Evolutionary conservation across 176 grass and related monocot genomes (phyloP).

Genomic region (Melocanna baccifera): DNA sequence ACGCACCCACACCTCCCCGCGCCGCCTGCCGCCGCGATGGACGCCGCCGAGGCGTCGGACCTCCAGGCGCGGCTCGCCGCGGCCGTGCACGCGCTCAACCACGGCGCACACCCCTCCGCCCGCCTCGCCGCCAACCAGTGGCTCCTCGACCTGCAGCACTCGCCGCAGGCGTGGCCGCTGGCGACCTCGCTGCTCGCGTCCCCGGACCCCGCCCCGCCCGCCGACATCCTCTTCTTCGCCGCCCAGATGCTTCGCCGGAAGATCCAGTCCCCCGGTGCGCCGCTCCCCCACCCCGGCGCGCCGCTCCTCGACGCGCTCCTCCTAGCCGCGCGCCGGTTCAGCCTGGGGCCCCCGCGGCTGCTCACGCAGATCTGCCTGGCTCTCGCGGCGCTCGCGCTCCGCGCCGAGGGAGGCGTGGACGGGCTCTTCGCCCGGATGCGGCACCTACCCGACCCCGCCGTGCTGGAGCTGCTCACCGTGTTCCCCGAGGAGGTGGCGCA

Average conservation of each 20-base stretch:
- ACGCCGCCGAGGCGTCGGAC: slow-evolving; percentile 36
- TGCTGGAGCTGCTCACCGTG: slow-evolving; percentile 85
- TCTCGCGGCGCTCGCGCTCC: slow-evolving; percentile 63
- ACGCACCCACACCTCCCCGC: background rate
- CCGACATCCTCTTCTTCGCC: slow-evolving; percentile 43
- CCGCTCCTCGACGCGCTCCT: slow-evolving; percentile 63
- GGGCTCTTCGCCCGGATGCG: slow-evolving; percentile 71
- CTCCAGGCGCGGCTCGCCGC: slow-evolving; percentile 59
- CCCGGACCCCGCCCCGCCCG: slow-evolving; percentile 43
- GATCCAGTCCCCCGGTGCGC: slow-evolving; percentile 39
- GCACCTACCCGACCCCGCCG: slow-evolving; percentile 48
- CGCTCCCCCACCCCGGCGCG: slow-evolving; percentile 5
- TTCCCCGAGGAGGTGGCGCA: slow-evolving; percentile 78
- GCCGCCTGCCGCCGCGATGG: slow-evolving; percentile 28
- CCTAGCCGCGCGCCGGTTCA: slow-evolving; percentile 60
- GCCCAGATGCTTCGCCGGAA: slow-evolving; percentile 70
- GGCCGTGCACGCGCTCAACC: slow-evolving; percentile 56
- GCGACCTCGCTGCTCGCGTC: slow-evolving; percentile 32
- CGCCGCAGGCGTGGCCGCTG: slow-evolving; percentile 37
- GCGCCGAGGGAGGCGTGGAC: slow-evolving; percentile 55
- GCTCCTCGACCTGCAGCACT: slow-evolving; percentile 40
- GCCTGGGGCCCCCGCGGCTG: slow-evolving; percentile 63
- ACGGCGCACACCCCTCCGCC: slow-evolving; percentile 7
- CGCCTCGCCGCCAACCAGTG: slow-evolving; percentile 40
- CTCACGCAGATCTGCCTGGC: slow-evolving; percentile 92